Base-by-base conservation (phyloP, 2,329 filamentous ascomycete genomes). In the Pezicula radicicola region DNA sequence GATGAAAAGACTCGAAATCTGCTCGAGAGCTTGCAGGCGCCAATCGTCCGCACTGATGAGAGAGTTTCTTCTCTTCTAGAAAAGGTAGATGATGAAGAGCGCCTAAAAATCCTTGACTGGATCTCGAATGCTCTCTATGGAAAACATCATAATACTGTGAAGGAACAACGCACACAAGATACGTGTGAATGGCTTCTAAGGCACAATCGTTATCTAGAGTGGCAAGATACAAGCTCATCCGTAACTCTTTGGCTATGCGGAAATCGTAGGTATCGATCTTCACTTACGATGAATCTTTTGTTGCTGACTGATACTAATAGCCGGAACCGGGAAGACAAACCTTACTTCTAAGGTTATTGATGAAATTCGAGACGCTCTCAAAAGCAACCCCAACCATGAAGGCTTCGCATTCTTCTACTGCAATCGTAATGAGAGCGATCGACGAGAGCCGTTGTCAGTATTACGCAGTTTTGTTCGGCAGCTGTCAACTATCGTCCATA, bases 381-480 rank as follows among this genome's bases (percentile, higher is more conserved):
- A 44, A 19, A 45, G 46, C 27, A 40, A 33, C 15, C 36, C 50
- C 1, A 60, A 56, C 16, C 47, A 63, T 9, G 63, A 67, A 42
- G 58, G 55, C 1, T 55, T 70, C 43, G 68, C 66, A 13, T 69
- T 63, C 52, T 71, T 71, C 53, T 70, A 70, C 58, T 68, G 66
- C 58, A 65, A 66, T 39, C 59, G 64, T 15, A 64, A 65, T 51
- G 62, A 63, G 37, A 46, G 49, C 9, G 48, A 55, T 6, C 62
- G 64, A 8, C 54, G 58, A 37, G 50, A 69, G 13, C 61, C 68
- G 6, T 49, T 62, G 2, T 58, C 56, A 2, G 59, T 71, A n/a
- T 55, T 72, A 3, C 63, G 57, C 41, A 67, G 64, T 48, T 60
- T 64, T 45, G 55, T 66, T 1, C 62, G 63, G 19, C 64, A 70